Conservation (phyloP, 2,329 filamentous ascomycete species). For the Cladosporium sp. region DNA sequence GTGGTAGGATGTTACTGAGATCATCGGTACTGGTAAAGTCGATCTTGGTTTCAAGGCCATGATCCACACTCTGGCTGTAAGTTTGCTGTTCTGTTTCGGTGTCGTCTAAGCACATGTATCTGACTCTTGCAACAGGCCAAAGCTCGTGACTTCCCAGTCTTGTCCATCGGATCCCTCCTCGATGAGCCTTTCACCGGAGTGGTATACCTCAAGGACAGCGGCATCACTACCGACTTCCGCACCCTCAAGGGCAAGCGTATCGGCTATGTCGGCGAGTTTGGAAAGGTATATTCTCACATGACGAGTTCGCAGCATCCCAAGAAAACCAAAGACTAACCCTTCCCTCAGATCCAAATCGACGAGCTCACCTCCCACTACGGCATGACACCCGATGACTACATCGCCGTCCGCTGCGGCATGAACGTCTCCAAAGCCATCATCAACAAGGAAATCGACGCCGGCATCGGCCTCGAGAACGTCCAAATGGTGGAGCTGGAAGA, state of each 20-base stretch:
- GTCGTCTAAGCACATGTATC: no score
- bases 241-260: slow-evolving; percentile 73
- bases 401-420: slow-evolving; percentile 74
- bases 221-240: slow-evolving; percentile 71
- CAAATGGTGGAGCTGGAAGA: slow-evolving; percentile 80
- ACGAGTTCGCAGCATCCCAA: background rate
- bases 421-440: slow-evolving; percentile 76
- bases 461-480: slow-evolving; percentile 74
- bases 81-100: background rate
- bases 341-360: slow-evolving; percentile 67
- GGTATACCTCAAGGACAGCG: slow-evolving; percentile 69
- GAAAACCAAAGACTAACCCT: background rate
- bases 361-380: slow-evolving; percentile 75
- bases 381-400: slow-evolving; percentile 69
- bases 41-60: slow-evolving; percentile 80
- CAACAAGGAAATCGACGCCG: slow-evolving; percentile 67
- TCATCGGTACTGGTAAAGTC: slow-evolving; percentile 71
- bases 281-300: slow-evolving; percentile 47
- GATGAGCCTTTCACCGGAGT: slow-evolving; percentile 78
- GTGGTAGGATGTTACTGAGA: slow-evolving; percentile 68
- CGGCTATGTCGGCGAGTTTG: slow-evolving; percentile 76
- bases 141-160: slow-evolving; percentile 68
- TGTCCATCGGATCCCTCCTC: slow-evolving; percentile 69
- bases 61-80: slow-evolving; percentile 73
- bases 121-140: slow-evolving; percentile 54